Evolutionary conservation across 164 flowering plant genomes (phyloP), one percentile per base, ranked within the genome.

Genomic region (Vitis rupestris): DNA sequence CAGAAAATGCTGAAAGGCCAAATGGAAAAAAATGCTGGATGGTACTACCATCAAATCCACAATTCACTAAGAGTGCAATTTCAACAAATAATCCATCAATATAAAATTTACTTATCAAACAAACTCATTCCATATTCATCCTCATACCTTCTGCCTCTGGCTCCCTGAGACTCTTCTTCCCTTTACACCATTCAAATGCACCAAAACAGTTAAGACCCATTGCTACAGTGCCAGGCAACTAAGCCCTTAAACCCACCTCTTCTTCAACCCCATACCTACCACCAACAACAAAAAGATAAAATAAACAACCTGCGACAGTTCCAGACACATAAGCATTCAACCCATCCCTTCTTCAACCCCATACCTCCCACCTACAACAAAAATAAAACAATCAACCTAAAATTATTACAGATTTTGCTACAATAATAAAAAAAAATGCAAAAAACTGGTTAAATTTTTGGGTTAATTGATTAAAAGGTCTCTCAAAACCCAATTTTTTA

Each of bases 121-220:
- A 64, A 64, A 50, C 10, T 54, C 70, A 44, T 12, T 4, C 19
- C 14, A n/a, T 64, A 15, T n/a, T 58, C 75, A n/a, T 64, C 10
- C 12, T 58, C 75, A 51, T 63, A 83, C 89, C 87, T 74, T 72
- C 65, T 30, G 63, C 65, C 50, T 70, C 64, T 1, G 58, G 14
- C 58, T 67, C 75, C 9, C 57, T 54, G 4, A 5, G 47, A 11
- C 9, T 53, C 16, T 50, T 62, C 29, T 65, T 65, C 9, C 71
- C 59, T 73, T 64, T 77, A 64, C 77, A 68, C 14, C 65, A 68
- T 61, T 61, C 64, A 19, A 77, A 70, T 11, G 60, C 71, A 64
- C 81, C 84, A 71, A 86, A 79, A 53, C 83, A 80, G 51, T 77
- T 19, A 61, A 57, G 67, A 71, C 59, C 65, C 87, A 83, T 83